Conservation (phyloP, 176 grass and related monocot species). For the Zea luxurians region DNA sequence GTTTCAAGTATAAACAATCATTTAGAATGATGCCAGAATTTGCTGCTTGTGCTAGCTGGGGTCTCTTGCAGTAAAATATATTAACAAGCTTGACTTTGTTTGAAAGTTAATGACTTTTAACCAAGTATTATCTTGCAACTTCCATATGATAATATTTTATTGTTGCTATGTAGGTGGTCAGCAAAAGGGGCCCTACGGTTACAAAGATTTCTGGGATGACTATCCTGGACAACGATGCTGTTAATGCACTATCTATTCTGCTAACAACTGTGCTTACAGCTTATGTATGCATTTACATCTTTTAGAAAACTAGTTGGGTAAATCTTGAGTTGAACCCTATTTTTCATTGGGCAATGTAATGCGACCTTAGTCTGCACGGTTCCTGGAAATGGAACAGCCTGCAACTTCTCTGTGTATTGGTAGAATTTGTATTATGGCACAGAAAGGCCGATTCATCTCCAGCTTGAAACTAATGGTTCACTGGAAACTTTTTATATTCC, state of each 20-base stretch:
- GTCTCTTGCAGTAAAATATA: slow-evolving; percentile 5
- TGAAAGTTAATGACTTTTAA: neutral
- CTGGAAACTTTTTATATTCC: neutral
- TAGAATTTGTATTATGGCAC: neutral
- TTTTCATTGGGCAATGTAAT: neutral
- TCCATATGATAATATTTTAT: slow-evolving; percentile 13
- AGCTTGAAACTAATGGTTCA: neutral
- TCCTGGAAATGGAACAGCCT: neutral
- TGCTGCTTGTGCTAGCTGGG: neutral
- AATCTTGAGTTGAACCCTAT: neutral
- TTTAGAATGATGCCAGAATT: neutral
- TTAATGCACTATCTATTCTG: slow-evolving; percentile 81
- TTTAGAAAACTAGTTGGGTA: slow-evolving; percentile 35
- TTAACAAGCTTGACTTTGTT: slow-evolving; percentile 4
- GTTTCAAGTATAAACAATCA: neutral
- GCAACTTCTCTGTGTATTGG: neutral
- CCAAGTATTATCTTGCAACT: slow-evolving; percentile 21
- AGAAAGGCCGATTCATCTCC: neutral
- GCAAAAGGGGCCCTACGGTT: slow-evolving; percentile 67
- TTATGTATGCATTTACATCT: slow-evolving; percentile 63
- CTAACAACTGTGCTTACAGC: slow-evolving; percentile 69
- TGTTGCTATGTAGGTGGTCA: slow-evolving; percentile 71
- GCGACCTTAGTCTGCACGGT: neutral
- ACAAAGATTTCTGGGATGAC: slow-evolving; percentile 78
- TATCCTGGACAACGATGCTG: slow-evolving; percentile 79